phyloP scores from a whole-genome alignment of 2,329 filamentous ascomycete genomes.

The Penicillium sp. region DNA sequence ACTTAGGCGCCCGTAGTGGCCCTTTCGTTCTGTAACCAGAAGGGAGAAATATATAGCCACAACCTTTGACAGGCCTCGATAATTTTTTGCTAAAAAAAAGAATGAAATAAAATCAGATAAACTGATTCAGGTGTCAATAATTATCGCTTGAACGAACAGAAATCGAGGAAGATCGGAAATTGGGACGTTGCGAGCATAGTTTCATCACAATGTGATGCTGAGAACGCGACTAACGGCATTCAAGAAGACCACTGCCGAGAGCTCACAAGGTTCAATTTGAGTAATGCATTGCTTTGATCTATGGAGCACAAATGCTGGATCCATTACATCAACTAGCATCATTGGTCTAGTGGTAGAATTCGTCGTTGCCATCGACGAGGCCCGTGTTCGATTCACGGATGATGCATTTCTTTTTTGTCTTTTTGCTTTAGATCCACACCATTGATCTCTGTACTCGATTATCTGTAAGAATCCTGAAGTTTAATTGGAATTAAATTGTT shows the following conservation, averaged over 20 bases:
- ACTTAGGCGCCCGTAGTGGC: too few species aligned
- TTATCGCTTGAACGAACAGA: too few species aligned
- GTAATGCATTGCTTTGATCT: not conserved
- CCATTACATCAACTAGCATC: slow-evolving; percentile 28
- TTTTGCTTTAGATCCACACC: not conserved
- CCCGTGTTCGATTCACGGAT: slow-evolving; percentile 50
- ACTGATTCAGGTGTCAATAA: too few species aligned
- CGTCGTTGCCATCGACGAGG: slow-evolving; percentile 45
- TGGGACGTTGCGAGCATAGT: not conserved
- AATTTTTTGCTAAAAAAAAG: too few species aligned
- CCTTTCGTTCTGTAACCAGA: too few species aligned
- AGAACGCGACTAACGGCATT: too few species aligned
- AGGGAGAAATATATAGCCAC: too few species aligned
- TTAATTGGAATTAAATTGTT: not conserved
- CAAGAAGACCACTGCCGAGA: too few species aligned
- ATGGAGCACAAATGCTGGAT: not conserved
- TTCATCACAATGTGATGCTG: not conserved
- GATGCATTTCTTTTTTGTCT: slow-evolving; percentile 33
- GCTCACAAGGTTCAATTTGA: too few species aligned
- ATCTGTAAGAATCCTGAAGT: not conserved
- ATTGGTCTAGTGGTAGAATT: slow-evolving; percentile 45
- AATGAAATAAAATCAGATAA: too few species aligned
- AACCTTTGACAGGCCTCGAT: too few species aligned
- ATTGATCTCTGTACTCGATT: not conserved
- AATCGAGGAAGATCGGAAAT: not conserved